These are phyloP conservation scores for Suillus hirtellus DNA, from an alignment of 768 basidiomycete species.

Conservation along the genomic window DNA sequence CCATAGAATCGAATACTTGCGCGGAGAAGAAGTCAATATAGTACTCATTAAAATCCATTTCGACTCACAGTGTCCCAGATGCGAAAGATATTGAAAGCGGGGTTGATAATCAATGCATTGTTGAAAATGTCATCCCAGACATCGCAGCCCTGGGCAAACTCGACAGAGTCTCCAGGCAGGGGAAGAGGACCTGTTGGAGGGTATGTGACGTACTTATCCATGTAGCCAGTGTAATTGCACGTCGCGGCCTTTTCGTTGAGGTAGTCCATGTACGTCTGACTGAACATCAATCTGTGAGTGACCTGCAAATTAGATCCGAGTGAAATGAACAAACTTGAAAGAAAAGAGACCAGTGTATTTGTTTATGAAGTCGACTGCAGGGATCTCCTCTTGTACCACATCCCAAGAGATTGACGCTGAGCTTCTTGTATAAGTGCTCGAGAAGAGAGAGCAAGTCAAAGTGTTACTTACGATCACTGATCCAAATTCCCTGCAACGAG, in stretches of 20 bases:
- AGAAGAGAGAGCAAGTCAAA: neutral
- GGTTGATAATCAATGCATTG: slow-evolving; percentile 64
- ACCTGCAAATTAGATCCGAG: neutral
- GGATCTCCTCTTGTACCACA: slow-evolving; percentile 67
- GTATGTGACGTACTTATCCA: slow-evolving; percentile 61
- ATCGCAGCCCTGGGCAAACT: slow-evolving; percentile 55
- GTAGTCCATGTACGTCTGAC: slow-evolving; percentile 60
- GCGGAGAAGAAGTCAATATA: slow-evolving; percentile 5
- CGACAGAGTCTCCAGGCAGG: slow-evolving; percentile 56
- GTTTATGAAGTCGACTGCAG: slow-evolving; percentile 72
- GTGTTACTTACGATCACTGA: slow-evolving; percentile 59
- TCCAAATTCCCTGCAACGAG: slow-evolving; percentile 69
- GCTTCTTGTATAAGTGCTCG: neutral
- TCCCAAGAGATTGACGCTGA: slow-evolving; percentile 60
- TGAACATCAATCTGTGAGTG: slow-evolving; percentile 22
- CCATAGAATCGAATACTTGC: slow-evolving; percentile 66
- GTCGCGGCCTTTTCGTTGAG: slow-evolving; percentile 50
- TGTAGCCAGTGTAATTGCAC: slow-evolving; percentile 67
- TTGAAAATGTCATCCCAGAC: slow-evolving; percentile 67
- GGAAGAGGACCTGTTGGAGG: slow-evolving; percentile 68
- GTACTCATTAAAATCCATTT: neutral
- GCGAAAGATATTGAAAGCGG: slow-evolving; percentile 75
- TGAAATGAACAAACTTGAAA: slow-evolving; percentile 53
- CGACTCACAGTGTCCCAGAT: slow-evolving; percentile 64
- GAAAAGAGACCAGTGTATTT: slow-evolving; percentile 70